Base-by-base conservation (phyloP, 768 basidiomycete genomes). In the Lepiota brunneoincarnata region DNA sequence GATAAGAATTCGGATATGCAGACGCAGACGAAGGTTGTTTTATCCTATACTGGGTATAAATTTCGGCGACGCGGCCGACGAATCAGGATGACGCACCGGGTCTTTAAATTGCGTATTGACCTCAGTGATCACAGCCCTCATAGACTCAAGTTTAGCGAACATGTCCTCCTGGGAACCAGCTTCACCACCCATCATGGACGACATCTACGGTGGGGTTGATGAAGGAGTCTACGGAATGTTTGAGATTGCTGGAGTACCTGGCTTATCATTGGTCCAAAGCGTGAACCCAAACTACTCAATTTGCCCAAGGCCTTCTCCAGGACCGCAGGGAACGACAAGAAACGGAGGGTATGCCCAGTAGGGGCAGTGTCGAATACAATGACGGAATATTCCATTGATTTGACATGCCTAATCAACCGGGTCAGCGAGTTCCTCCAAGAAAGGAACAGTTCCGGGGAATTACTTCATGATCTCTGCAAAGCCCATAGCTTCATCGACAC, bases 401-500 rank as follows among this genome's bases (percentile, higher is more conserved):
- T 98, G 71, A 99, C 97, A 69, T 99, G 96, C 69, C 95, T 98
- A 63, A 4, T 56, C 56, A 55, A 21, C 45, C n/a, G 28, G 14
- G 23, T 38, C 49, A 56, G 20, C n/a, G 31, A 47, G 28, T 40
- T 26, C 5, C 23, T 38, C 42, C 18, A 12, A 24, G 52, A 11
- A 40, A 36, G 42, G 21, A 15, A 10, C 12, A 7, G 31, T 3
- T 18, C 3, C 15, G 17, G 2, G 28, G 2, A 73, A 84, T 54
- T 55, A 97, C 96, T 98, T 99, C 97, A 98, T 99, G 69, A 99
- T 97, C 71, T 99, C 97, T 0, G 97, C 97, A 63, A 99, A 99
- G 59, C 93, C 94, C 97, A 99, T 98, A 3, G 97, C 97, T 72
- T 99, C 97, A 64, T 99, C 97, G 11, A 99, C 96, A 73, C 97